These are phyloP conservation scores for Boletus vermiculosoides DNA, from an alignment of 768 basidiomycete genomes.

Conservation along the genomic window DNA sequence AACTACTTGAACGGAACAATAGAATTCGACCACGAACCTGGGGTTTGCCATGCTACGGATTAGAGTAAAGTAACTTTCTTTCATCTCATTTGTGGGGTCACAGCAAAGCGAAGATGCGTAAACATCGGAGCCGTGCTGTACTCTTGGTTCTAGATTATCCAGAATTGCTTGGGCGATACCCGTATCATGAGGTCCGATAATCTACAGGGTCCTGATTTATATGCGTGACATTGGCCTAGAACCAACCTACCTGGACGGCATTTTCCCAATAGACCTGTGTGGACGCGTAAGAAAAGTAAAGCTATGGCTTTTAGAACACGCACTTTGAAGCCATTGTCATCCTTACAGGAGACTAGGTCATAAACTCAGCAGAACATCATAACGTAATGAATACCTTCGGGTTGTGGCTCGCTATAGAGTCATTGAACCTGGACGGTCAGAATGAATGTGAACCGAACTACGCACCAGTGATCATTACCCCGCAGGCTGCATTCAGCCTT, in stretches of 20 bases:
- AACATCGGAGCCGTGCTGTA: conserved; percentile 41
- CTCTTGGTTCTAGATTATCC: conserved; percentile 53
- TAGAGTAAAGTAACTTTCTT: conserved; percentile 53
- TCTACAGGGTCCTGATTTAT: conserved; percentile 42
- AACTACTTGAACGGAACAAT: neutral
- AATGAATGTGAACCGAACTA: conserved; percentile 1
- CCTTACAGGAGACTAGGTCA: conserved; percentile 36
- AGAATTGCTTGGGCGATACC: conserved; percentile 71
- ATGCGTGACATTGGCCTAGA: neutral
- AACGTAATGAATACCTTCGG: conserved; percentile 58
- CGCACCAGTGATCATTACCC: conserved; percentile 87
- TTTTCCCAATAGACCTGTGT: conserved; percentile 86
- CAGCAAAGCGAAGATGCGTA: conserved; percentile 44
- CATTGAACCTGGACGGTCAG: neutral
- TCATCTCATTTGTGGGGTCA: conserved; percentile 60
- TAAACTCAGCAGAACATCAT: neutral
- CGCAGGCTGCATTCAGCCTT: conserved; percentile 65
- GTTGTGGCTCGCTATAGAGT: conserved; percentile 71
- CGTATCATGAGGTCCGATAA: conserved; percentile 79
- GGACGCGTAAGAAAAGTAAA: neutral
- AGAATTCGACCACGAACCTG: conserved; percentile 9
- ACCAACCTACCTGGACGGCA: conserved; percentile 62
- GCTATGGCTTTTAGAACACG: neutral
- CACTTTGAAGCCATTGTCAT: conserved; percentile 90
- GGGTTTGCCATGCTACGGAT: conserved; percentile 23